Percentiles rank a stretch among this genome's conserved stretches.
Conservation (phyloP, 306 rosid genomes). For the Psophocarpus tetragonolobus region DNA sequence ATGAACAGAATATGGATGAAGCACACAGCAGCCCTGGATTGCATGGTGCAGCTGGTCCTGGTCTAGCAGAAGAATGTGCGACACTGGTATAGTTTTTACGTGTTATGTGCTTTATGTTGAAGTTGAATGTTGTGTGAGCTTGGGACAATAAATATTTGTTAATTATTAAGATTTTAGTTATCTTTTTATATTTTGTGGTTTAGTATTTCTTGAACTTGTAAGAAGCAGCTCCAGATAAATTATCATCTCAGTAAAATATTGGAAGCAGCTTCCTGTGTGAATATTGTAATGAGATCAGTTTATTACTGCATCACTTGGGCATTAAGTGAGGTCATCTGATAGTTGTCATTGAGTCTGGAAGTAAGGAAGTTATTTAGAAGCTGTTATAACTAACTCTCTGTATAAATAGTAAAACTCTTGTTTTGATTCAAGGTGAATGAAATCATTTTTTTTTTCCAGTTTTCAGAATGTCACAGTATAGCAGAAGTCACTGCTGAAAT, state of each 20-base stretch:
- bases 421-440: no score
- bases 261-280: slow-evolving; percentile 21
- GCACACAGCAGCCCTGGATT: slow-evolving; percentile 93
- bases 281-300: no score
- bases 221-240: slow-evolving; percentile 8
- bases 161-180: neutral
- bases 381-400: no score
- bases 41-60: slow-evolving; percentile 98
- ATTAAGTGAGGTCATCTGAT: no score
- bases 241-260: slow-evolving; percentile 8
- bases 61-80: slow-evolving; percentile 94
- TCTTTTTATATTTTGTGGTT: slow-evolving; percentile 19
- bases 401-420: no score
- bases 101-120: slow-evolving; percentile 3
- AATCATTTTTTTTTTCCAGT: no score
- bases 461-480: no score
- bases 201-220: slow-evolving; percentile 18
- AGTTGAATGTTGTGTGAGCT: slow-evolving; percentile 7
- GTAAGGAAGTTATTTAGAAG: no score
- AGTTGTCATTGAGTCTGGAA: no score
- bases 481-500: no score
- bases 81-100: slow-evolving; percentile 59
- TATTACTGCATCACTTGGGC: no score
- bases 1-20: slow-evolving; percentile 85
- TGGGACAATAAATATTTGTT: slow-evolving; percentile 15